Evolutionary conservation across 1,284 basidiomycete species (phyloP), one percentile per base, ranked within the genome.

Genomic region (Irpex sp.): DNA sequence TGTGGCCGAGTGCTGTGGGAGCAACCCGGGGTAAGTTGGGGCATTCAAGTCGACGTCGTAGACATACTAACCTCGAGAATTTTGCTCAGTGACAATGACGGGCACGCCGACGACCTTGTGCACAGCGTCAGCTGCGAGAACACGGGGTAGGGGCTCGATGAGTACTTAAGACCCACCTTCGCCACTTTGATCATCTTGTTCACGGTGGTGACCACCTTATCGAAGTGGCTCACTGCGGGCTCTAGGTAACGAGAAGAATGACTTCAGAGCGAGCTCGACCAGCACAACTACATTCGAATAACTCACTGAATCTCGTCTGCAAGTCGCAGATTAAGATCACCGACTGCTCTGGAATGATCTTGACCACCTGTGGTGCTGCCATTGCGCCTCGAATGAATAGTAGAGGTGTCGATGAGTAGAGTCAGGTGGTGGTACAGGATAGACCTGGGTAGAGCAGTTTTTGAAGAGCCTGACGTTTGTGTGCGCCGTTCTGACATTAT

Each of bases 11-110:
- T 0, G 85, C 93, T 93, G 26, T 38, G 19, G 9, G 21, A 1
- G 31, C 1, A 34, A 6, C 36, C 31, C 7, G 21, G 37, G 7
- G 56, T 57, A n/a, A 63, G 54, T 17, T 61, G 19, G 21, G 31
- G 59, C 11, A 19, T 26, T 17, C 36, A 19, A 17, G n/a, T 57
- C 57, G 58, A 36, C 11, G 26, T 11, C n/a, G 26, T 26, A 55
- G 26, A 54, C 74, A 57, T 65, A 56, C 54, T 26, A 4, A 91
- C 93, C 91, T 81, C 80, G 86, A 1, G 91, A 83, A 72, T 94
- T 93, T 76, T 97, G 94, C 67, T 95, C 94, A 0, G 94, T 96
- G 13, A 82, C 85, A 26, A 95, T 75, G 11, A 95, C 87, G 51
- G 88, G 88, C 55, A 92, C 83, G 62, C 85, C 79, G 56, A 92